phyloP scores from a whole-genome alignment of 2,329 filamentous ascomycete genomes.

The Sclerotinia nivalis region DNA sequence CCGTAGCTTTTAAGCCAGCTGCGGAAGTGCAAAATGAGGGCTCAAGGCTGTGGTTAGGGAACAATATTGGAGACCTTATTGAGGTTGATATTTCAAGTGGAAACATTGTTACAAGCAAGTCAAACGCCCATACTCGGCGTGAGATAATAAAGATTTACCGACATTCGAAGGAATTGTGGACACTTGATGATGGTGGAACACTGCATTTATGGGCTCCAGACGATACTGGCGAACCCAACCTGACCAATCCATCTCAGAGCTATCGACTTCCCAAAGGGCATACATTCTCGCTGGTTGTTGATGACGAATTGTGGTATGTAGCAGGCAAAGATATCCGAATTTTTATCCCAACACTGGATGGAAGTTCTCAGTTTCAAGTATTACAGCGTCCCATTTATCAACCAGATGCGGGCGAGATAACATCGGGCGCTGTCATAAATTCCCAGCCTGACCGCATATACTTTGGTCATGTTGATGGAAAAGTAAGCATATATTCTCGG shows the following conservation, averaged over 20 bases:
- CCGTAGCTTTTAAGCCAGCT: conserved; percentile 83
- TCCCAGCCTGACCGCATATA: conserved; percentile 78
- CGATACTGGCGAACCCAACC: conserved; percentile 66
- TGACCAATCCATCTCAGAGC: conserved; percentile 70
- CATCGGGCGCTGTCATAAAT: conserved; percentile 74
- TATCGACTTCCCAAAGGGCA: conserved; percentile 80
- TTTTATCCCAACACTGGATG: conserved; percentile 71
- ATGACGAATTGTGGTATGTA: conserved; percentile 83
- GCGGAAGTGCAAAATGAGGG: conserved; percentile 78
- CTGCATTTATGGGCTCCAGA: conserved; percentile 86
- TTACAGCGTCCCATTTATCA: conserved; percentile 69
- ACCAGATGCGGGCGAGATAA: conserved; percentile 80
- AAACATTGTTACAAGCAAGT: conserved; percentile 66
- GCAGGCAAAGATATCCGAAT: conserved; percentile 84
- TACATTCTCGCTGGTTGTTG: conserved; percentile 86
- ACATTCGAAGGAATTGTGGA: conserved; percentile 89
- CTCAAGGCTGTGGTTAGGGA: conserved; percentile 83
- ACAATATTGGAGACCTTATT: conserved; percentile 81
- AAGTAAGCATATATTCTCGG: conserved; percentile 84
- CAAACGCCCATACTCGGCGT: conserved; percentile 71
- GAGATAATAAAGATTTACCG: conserved; percentile 85
- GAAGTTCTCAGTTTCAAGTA: conserved; percentile 72
- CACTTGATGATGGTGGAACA: conserved; percentile 84
- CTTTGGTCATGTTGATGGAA: conserved; percentile 90
- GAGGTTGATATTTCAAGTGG: conserved; percentile 82